Evolutionary conservation across 2,329 filamentous ascomycete species (phyloP).

Genomic region (Ceratocystis papillata): DNA sequence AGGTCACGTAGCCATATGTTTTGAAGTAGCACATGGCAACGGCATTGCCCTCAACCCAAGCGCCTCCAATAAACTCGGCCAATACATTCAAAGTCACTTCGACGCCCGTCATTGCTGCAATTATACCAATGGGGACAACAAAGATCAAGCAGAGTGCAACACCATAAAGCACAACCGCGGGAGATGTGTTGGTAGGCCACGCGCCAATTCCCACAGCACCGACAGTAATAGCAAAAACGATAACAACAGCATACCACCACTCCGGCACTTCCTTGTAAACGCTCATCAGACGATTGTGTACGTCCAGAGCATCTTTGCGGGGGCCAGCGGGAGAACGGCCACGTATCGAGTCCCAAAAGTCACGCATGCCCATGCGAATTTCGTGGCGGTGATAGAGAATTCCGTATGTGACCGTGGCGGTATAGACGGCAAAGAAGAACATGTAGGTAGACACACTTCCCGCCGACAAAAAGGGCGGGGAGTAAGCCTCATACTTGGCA

Average conservation of each 20-base stretch:
- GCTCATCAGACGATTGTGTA: constrained; percentile 30
- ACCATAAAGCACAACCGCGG: constrained; percentile 43
- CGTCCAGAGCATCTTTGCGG: constrained; percentile 31
- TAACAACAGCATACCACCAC: constrained; percentile 43
- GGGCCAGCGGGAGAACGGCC: constrained; percentile 27
- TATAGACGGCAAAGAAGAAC: constrained; percentile 46
- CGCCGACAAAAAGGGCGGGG: constrained; percentile 42
- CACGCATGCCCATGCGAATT: constrained; percentile 40
- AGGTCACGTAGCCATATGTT: constrained; percentile 41
- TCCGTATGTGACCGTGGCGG: constrained; percentile 42
- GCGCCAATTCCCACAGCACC: constrained; percentile 39
- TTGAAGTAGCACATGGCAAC: constrained; percentile 47
- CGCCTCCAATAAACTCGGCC: constrained; percentile 45
- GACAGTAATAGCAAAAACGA: constrained; percentile 37
- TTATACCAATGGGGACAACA: constrained; percentile 43
- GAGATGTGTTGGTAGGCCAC: constrained; percentile 42
- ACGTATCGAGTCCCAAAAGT: constrained; percentile 37
- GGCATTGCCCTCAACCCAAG: constrained; percentile 40
- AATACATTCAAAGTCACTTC: constrained; percentile 44
- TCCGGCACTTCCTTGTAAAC: constrained; percentile 39
- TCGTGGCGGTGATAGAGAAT: constrained; percentile 43
- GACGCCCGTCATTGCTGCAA: constrained; percentile 44
- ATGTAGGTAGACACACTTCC: constrained; percentile 43
- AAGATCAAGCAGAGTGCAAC: constrained; percentile 41
- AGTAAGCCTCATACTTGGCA: constrained; percentile 40